Conservation (phyloP, 2,329 filamentous ascomycete species). For the Cytospora paraplurivora region DNA sequence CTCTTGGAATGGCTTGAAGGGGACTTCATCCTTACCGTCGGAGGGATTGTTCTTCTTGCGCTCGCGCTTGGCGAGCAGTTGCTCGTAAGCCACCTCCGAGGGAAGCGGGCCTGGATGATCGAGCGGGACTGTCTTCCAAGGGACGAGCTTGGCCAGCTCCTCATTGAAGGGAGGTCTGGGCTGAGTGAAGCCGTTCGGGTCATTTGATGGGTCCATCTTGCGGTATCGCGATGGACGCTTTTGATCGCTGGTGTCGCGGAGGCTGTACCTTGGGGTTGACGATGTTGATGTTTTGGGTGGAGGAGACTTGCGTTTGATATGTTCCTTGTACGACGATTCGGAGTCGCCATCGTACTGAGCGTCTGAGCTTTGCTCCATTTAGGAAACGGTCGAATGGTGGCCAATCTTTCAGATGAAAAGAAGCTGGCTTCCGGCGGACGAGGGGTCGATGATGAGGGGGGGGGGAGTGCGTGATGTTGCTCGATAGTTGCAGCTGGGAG, state of each 20-base stretch:
- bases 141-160: constrained; percentile 32
- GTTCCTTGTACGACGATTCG: no score
- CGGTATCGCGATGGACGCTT: constrained; percentile 33
- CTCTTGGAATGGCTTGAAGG: not conserved
- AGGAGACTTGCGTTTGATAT: not conserved
- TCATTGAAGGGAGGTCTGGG: constrained; percentile 34
- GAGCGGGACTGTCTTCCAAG: constrained; percentile 33
- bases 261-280: not conserved
- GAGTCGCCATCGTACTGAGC: not conserved
- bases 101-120: constrained; percentile 32
- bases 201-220: constrained; percentile 21
- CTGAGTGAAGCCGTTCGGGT: constrained; percentile 28
- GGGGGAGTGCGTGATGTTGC: no score
- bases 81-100: constrained; percentile 17
- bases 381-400: not conserved
- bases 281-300: not conserved
- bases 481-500: no score
- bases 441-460: no score
- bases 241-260: not conserved
- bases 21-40: constrained; percentile 2
- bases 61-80: constrained; percentile 11
- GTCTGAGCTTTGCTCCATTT: not conserved
- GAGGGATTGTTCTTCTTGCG: constrained; percentile 5
- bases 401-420: not conserved
- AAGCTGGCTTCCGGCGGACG: not conserved